phyloP scores from a whole-genome alignment of 176 grass and related monocot genomes.

The Elymus sibiricus region DNA sequence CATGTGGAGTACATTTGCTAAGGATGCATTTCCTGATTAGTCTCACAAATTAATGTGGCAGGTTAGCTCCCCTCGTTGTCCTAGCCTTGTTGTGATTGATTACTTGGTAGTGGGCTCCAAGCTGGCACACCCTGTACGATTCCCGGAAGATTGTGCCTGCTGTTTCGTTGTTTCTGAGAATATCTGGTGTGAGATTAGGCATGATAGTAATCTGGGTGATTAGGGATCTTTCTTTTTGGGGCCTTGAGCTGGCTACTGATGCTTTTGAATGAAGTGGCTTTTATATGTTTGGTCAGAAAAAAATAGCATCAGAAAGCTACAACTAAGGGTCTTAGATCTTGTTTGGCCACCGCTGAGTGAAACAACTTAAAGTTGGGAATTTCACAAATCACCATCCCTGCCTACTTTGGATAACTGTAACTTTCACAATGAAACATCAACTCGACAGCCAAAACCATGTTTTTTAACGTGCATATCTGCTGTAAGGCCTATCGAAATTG shows the following conservation, averaged over 20 bases:
- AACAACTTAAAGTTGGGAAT: neutral
- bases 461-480: neutral
- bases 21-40: neutral
- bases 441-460: neutral
- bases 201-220: neutral
- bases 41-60: slow-evolving; percentile 10
- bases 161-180: slow-evolving; percentile 15
- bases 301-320: neutral
- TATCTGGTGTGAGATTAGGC: slow-evolving; percentile 5
- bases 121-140: slow-evolving; percentile 13
- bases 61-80: neutral
- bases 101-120: neutral
- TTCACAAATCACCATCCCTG: neutral
- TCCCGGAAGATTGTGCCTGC: neutral
- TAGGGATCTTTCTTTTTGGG: neutral
- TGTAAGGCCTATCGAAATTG: neutral
- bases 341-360: neutral
- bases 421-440: neutral
- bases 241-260: neutral
- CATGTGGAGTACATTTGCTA: neutral
- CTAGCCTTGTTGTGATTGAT: slow-evolving; percentile 9
- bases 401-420: neutral
- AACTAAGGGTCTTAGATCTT: neutral
- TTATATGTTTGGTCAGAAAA: neutral
- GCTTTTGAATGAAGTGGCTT: neutral